phyloP scores from a whole-genome alignment of 192 early-diverging fungal genomes.

The Glomus cerebriforme region DNA sequence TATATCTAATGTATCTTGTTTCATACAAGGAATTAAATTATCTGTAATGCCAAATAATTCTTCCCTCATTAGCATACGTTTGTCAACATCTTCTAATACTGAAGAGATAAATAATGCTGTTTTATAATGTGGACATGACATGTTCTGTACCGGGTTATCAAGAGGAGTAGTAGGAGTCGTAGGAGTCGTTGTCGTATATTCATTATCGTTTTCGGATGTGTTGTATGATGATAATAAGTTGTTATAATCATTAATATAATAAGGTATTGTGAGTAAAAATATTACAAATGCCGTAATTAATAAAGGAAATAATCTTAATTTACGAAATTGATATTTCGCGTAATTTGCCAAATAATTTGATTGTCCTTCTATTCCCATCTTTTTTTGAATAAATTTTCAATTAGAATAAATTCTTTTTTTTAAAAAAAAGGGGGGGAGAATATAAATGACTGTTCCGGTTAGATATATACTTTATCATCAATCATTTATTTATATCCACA shows the following conservation, averaged over 20 bases:
- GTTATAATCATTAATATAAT: neutral
- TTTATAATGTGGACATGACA: constrained; percentile 36
- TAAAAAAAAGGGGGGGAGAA: no score
- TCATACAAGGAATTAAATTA: constrained; percentile 55
- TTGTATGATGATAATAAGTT: no score
- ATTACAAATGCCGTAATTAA: neutral
- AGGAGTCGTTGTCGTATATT: no score
- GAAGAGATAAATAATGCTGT: constrained; percentile 54
- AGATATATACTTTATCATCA: no score
- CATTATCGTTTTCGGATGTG: no score
- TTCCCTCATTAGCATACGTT: constrained; percentile 52
- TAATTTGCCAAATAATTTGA: neutral
- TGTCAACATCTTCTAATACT: constrained; percentile 37
- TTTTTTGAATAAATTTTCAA: no score
- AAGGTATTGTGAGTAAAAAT: neutral
- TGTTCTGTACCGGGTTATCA: neutral
- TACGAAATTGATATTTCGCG: neutral
- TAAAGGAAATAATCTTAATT: neutral
- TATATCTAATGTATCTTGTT: constrained; percentile 37
- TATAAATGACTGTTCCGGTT: no score
- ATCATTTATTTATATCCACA: no score
- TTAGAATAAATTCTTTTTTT: no score
- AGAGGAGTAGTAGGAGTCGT: neutral
- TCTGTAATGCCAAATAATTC: constrained; percentile 56
- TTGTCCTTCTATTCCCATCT: neutral